Conservation (phyloP, 1,284 basidiomycete species). For the Ceratobasidium sp. region DNA sequence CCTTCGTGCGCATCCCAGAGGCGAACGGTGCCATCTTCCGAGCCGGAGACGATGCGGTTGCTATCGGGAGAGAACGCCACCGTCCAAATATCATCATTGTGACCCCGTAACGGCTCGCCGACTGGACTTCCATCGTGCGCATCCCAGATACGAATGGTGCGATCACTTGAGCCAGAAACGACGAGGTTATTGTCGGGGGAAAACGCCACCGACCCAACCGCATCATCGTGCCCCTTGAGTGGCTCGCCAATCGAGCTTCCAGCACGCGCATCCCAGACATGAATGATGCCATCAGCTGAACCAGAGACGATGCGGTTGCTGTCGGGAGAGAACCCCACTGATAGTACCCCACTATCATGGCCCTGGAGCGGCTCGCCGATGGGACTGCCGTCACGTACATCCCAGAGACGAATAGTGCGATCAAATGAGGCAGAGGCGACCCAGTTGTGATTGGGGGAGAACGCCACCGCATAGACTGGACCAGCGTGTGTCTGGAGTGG, state of each 20-base stretch:
- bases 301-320: not conserved
- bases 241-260: not conserved
- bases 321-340: not conserved
- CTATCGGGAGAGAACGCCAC: too few relatives aligned
- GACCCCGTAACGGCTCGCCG: too few relatives aligned
- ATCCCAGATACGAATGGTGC: too few relatives aligned
- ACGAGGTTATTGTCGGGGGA: too few relatives aligned
- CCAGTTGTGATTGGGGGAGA: not conserved
- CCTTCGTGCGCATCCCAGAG: too few relatives aligned
- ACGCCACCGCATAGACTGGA: not conserved
- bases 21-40: too few relatives aligned
- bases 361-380: too few relatives aligned
- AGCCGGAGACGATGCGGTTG: too few relatives aligned
- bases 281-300: not conserved
- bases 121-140: too few relatives aligned
- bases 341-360: not conserved
- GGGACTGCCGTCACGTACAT: not conserved
- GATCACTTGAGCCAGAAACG: too few relatives aligned
- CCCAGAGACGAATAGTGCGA: not conserved
- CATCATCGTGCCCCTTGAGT: not conserved
- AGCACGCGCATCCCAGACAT: not conserved
- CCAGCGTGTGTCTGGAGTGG: too few relatives aligned
- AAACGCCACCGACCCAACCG: not conserved
- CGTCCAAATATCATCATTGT: too few relatives aligned
- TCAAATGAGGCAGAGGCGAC: slow-evolving; percentile 8